These are phyloP conservation scores for Dissoconium aciculare DNA, from an alignment of 2,329 filamentous ascomycete genomes.

Conservation along the genomic window DNA sequence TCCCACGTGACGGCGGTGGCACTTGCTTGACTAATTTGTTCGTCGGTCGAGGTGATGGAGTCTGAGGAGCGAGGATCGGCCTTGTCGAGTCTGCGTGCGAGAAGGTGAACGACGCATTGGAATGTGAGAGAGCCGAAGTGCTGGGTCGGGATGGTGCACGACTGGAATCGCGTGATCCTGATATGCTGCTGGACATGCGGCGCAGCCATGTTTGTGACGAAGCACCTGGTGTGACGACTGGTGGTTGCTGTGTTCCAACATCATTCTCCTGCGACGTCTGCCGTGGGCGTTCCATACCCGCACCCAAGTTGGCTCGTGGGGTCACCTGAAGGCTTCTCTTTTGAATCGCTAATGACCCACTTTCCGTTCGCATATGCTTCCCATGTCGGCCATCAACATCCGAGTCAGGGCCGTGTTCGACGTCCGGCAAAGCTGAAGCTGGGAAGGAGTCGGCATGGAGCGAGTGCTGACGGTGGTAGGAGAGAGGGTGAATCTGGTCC, in stretches of 20 bases:
- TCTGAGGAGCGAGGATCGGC: slow-evolving; percentile 41
- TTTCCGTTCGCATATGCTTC: neutral
- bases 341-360: slow-evolving; percentile 3
- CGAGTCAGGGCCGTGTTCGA: neutral
- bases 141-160: slow-evolving; percentile 46
- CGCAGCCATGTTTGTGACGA: slow-evolving; percentile 44
- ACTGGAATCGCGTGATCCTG: slow-evolving; percentile 22
- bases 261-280: slow-evolving; percentile 6
- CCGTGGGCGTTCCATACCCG: slow-evolving; percentile 11
- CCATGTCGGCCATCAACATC: slow-evolving; percentile 1
- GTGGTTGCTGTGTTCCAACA: slow-evolving; percentile 1
- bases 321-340: slow-evolving; percentile 1
- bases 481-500: too few relatives aligned
- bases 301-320: slow-evolving; percentile 6
- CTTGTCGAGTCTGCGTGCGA: slow-evolving; percentile 41
- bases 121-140: slow-evolving; percentile 50
- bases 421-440: too few relatives aligned
- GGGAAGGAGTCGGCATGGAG: neutral
- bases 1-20: slow-evolving; percentile 41
- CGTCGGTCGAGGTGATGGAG: slow-evolving; percentile 34
- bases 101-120: slow-evolving; percentile 37
- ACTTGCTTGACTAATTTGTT: slow-evolving; percentile 70
- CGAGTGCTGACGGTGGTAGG: neutral
- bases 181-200: slow-evolving; percentile 41
- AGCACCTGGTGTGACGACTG: slow-evolving; percentile 6